These are phyloP conservation scores for Bimuria novae-zelandiae DNA, from an alignment of 2,329 filamentous ascomycete genomes.

Conservation along the genomic window DNA sequence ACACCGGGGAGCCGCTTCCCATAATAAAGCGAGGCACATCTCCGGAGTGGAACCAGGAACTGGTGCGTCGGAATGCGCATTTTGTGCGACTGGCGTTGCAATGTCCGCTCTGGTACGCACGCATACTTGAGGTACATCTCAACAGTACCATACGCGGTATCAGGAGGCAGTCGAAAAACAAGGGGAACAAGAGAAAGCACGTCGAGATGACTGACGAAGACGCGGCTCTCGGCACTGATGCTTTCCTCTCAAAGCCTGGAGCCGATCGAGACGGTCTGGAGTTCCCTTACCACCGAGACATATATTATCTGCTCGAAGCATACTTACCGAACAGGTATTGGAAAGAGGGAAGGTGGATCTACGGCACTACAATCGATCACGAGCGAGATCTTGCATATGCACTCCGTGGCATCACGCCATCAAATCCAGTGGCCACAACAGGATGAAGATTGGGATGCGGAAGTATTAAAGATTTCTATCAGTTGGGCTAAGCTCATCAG, in stretches of 20 bases:
- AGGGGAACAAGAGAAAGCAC: conserved; percentile 52
- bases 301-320: conserved; percentile 63
- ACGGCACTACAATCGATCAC: conserved; percentile 47
- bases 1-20: conserved; percentile 58
- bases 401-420: conserved; percentile 16
- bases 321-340: conserved; percentile 63
- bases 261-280: conserved; percentile 57
- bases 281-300: conserved; percentile 60
- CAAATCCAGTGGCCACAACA: conserved; percentile 13
- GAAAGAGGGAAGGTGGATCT: conserved; percentile 57
- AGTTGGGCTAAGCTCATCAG: too few species aligned
- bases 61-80: conserved; percentile 51
- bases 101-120: conserved; percentile 57
- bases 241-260: conserved; percentile 58
- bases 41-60: conserved; percentile 56
- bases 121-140: conserved; percentile 56
- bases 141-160: conserved; percentile 54
- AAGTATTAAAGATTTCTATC: neutral
- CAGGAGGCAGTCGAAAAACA: conserved; percentile 54
- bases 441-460: neutral
- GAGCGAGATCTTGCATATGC: conserved; percentile 46
- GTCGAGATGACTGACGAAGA: conserved; percentile 56
- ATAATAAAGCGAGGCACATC: conserved; percentile 54
- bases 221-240: conserved; percentile 52
- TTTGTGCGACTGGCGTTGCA: conserved; percentile 54